These are phyloP conservation scores for Babesia ovis DNA, from an alignment of 169 alveolate genomes.

Conservation along the genomic window DNA sequence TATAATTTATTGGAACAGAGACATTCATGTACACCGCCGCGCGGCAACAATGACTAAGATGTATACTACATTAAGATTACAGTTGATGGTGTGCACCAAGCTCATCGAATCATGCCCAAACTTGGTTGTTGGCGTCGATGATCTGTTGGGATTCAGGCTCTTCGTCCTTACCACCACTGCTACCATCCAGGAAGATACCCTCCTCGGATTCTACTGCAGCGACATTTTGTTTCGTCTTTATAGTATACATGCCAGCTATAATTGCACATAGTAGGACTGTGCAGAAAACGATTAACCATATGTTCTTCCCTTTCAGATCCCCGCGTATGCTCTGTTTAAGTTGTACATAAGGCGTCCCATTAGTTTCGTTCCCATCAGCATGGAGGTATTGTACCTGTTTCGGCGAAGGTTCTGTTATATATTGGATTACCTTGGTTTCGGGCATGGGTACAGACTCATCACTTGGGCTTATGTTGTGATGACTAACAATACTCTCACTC, in stretches of 20 bases:
- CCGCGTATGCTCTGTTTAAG: neutral
- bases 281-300: neutral
- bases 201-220: neutral
- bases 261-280: neutral
- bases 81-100: no score
- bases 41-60: no score
- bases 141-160: conserved; percentile 42
- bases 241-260: neutral
- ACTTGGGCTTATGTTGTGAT: neutral
- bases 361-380: neutral
- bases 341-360: neutral
- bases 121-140: conserved; percentile 45
- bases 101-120: conserved; percentile 67
- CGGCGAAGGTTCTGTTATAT: neutral
- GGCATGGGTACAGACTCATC: neutral
- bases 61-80: no score
- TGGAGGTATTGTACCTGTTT: neutral
- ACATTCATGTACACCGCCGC: no score
- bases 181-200: conserved; percentile 43
- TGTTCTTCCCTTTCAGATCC: neutral
- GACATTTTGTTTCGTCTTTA: neutral
- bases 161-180: conserved; percentile 54
- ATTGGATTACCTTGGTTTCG: neutral
- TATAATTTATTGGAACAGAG: no score
- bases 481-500: neutral